Percentiles rank a stretch among this genome's conserved stretches.
phyloP scores from a whole-genome alignment of 2,329 filamentous ascomycete species.

The Penicillium frequentans region DNA sequence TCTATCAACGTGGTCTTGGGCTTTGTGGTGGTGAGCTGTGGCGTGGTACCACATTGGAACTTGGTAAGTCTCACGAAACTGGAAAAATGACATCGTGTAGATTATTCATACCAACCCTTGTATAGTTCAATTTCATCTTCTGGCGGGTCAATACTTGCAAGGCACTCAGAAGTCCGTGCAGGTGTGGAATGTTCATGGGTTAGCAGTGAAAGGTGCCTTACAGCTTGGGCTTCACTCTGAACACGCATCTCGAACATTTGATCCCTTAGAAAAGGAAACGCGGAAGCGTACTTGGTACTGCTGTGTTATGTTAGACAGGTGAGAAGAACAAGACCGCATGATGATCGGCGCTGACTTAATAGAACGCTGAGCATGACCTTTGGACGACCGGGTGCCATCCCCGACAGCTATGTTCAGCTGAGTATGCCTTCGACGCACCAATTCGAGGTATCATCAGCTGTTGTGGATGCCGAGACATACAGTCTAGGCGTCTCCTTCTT shows the following conservation, averaged over 20 bases:
- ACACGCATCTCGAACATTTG: slow-evolving; percentile 36
- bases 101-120: background rate
- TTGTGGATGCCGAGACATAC: slow-evolving; percentile 11
- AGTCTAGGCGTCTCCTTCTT: slow-evolving; percentile 18
- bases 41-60: slow-evolving; percentile 23
- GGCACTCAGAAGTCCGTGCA: slow-evolving; percentile 55
- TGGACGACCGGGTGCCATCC: slow-evolving; percentile 50
- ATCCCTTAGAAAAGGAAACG: slow-evolving; percentile 48
- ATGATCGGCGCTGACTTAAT: background rate
- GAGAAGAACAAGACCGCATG: background rate
- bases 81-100: background rate
- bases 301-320: slow-evolving; percentile 51
- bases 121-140: slow-evolving; percentile 50
- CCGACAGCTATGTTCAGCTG: slow-evolving; percentile 45
- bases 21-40: slow-evolving; percentile 23
- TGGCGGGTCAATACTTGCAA: slow-evolving; percentile 55
- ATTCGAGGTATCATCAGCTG: slow-evolving; percentile 7
- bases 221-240: slow-evolving; percentile 54
- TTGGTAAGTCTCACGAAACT: slow-evolving; percentile 14
- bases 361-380: slow-evolving; percentile 55
- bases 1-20: slow-evolving; percentile 21
- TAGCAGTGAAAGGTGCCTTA: slow-evolving; percentile 53
- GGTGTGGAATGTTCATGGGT: slow-evolving; percentile 56
- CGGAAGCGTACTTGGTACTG: slow-evolving; percentile 53
- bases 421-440: slow-evolving; percentile 30